These are phyloP conservation scores for Leccinum obscurum DNA, from an alignment of 768 basidiomycete genomes.

Conservation along the genomic window DNA sequence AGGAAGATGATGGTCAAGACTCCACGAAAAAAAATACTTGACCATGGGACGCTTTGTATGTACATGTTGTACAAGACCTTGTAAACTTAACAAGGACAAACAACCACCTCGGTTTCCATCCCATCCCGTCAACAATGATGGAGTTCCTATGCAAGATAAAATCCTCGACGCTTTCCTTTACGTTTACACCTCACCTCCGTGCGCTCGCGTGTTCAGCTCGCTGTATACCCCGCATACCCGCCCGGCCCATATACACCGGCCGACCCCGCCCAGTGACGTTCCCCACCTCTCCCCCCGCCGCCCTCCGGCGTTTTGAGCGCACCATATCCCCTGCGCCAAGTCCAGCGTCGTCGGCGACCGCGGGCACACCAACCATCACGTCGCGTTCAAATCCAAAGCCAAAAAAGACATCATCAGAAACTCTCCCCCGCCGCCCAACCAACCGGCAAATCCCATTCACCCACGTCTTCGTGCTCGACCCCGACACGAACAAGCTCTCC, in stretches of 20 bases:
- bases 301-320: conserved; percentile 14
- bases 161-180: neutral
- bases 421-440: conserved; percentile 13
- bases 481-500: conserved; percentile 42
- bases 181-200: neutral
- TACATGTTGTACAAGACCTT: conserved; percentile 26
- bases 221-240: conserved; percentile 4
- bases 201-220: conserved; percentile 7
- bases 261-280: neutral
- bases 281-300: conserved; percentile 17
- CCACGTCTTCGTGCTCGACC: conserved; percentile 49
- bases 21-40: neutral
- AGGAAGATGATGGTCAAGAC: neutral
- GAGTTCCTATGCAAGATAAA: conserved; percentile 9
- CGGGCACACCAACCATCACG: neutral
- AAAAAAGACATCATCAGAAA: neutral
- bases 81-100: conserved; percentile 26
- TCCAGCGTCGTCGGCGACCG: neutral
- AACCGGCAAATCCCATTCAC: conserved; percentile 45
- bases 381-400: neutral
- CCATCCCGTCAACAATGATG: neutral
- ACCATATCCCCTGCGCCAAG: neutral
- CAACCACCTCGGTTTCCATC: conserved; percentile 18
- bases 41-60: conserved; percentile 8
- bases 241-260: conserved; percentile 12